Percentiles rank a stretch among this genome's conserved stretches.
These are phyloP conservation scores for Ambrosia hybrid DNA, from an alignment of 140 eudicot genomes.

Conservation along the genomic window DNA sequence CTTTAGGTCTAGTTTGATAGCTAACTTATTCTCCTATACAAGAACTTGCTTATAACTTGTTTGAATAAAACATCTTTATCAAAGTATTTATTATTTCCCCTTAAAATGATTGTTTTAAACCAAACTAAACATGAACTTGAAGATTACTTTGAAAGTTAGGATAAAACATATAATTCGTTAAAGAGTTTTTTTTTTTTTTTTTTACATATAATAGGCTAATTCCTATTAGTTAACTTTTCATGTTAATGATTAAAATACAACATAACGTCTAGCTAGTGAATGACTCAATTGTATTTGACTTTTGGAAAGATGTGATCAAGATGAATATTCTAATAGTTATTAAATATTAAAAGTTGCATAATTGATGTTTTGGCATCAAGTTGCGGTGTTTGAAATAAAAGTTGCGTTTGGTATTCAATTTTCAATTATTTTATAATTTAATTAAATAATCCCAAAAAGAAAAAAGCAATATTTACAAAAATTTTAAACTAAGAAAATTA, in stretches of 20 bases:
- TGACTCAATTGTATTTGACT: slow-evolving; percentile 32
- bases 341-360: slow-evolving; percentile 29
- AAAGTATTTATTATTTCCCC: neutral
- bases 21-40: neutral
- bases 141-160: neutral
- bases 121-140: neutral
- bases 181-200: neutral
- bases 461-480: neutral
- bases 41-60: neutral
- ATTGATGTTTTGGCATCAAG: slow-evolving; percentile 30
- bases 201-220: neutral
- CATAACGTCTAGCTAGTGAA: slow-evolving; percentile 15
- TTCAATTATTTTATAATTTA: neutral
- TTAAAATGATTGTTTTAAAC: neutral
- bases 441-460: neutral
- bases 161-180: neutral
- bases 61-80: neutral
- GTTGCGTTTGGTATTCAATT: slow-evolving; percentile 15
- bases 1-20: neutral
- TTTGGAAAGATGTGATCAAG: slow-evolving; percentile 15
- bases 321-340: slow-evolving; percentile 27
- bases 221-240: neutral
- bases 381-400: slow-evolving; percentile 34
- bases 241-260: slow-evolving; percentile 4
- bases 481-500: neutral